Evolutionary conservation across 73 alveolate genomes (phyloP), one percentile per base, ranked within the genome.

Genomic region (Symbiodinium pilosum): DNA sequence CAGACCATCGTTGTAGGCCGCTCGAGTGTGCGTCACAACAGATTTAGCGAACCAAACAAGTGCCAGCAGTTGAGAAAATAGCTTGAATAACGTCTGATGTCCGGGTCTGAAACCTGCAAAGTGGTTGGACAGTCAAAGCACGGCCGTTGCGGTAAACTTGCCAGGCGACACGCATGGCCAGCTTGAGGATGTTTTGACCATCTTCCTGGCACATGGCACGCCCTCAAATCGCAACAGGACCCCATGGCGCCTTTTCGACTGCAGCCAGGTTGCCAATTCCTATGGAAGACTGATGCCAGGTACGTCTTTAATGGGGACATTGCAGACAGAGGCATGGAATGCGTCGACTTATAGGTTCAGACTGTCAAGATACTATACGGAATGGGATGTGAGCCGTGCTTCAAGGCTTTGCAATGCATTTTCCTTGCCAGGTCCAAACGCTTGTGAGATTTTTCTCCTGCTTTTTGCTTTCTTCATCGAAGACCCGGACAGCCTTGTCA

Each of bases 141-240:
- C n/a, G n/a, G 73, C 73, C 26, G 20, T 26, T 9, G 32, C 26
- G 73, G 6, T 64, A 0, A 28, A 32, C 18, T 26, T 43, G 44
- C 40, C 95, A 88, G 95, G 95, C 87, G 95, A 88, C 71, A 88
- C 95, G 43, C 95, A 88, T 51, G 95, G 95, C 87, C 95, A 88
- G 51, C 95, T 88, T 24, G 95, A 88, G 42, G 95, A 88, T 36
- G 95, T 88, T 34, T 86, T 88, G 34, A 88, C 95, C 18, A 88
- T 88, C 41, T 88, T 88, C 51, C 51, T 88, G 42, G 87, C 95
- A 7, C 95, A 88, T 41, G 95, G 95, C 38, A 88, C 95, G 30
- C 95, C 95, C 38, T 88, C 95, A 34, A 88, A 84, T 56, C 86
- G 95, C 42, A 88, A 88, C 34, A 88, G 95, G 95, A 86, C 30